Conservation (phyloP, 2,329 filamentous ascomycete species). For the Graphilbum fragrans region DNA sequence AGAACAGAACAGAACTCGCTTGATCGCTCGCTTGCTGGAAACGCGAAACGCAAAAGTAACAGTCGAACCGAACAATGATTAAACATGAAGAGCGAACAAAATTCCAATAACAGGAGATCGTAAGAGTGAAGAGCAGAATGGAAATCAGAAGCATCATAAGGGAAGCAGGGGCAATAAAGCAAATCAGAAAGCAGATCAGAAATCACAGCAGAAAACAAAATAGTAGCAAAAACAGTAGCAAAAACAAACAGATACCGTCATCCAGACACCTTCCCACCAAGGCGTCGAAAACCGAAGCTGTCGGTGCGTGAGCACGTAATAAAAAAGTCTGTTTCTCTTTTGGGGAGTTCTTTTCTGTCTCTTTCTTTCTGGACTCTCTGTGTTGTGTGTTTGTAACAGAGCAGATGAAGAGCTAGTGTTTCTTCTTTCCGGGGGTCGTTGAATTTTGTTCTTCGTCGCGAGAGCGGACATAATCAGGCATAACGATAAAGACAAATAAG, state of each 20-base stretch:
- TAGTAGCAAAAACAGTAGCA: not conserved
- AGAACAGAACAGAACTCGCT: too few relatives aligned
- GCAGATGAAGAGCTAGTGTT: not conserved
- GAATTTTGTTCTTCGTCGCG: not conserved
- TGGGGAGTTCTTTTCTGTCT: not conserved
- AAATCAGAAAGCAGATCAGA: not conserved
- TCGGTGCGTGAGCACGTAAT: not conserved
- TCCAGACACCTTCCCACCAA: slow-evolving; percentile 3
- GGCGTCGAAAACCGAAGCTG: slow-evolving; percentile 2
- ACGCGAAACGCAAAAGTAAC: too few relatives aligned
- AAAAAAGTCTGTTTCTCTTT: not conserved
- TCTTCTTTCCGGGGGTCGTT: too few relatives aligned
- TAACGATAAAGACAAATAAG: too few relatives aligned
- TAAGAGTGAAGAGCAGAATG: not conserved
- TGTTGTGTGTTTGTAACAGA: not conserved
- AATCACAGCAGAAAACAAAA: not conserved
- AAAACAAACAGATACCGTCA: not conserved
- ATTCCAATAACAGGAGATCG: not conserved
- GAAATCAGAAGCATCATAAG: not conserved
- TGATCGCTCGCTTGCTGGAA: too few relatives aligned
- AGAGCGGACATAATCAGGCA: too few relatives aligned
- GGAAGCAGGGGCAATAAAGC: not conserved
- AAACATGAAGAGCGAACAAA: not conserved
- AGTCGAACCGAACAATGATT: too few relatives aligned
- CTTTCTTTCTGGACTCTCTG: not conserved